phyloP scores from a whole-genome alignment of 202 grass and related monocot genomes.

The Carex sylvatica region DNA sequence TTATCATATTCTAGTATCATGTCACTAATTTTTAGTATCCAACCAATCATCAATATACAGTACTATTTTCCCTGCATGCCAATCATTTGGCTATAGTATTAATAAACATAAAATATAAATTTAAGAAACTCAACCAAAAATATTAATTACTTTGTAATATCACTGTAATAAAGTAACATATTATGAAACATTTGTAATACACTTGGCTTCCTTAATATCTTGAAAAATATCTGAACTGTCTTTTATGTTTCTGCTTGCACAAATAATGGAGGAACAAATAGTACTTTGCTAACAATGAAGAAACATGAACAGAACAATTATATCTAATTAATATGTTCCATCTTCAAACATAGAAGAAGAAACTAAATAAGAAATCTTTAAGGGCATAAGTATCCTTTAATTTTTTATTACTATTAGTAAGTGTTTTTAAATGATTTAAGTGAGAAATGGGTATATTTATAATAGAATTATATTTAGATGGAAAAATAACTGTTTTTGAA shows the following conservation, averaged over 20 bases:
- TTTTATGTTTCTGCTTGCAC: too few relatives aligned
- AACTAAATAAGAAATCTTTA: too few relatives aligned
- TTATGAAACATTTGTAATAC: background rate
- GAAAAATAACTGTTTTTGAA: too few relatives aligned
- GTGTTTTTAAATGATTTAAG: too few relatives aligned
- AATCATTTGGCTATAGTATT: conserved; percentile 64
- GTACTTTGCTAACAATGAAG: background rate
- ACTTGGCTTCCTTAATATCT: too few relatives aligned
- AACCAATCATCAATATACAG: conserved; percentile 84
- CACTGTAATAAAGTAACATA: background rate
- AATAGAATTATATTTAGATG: too few relatives aligned
- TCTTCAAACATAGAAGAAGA: background rate
- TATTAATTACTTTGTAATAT: background rate
- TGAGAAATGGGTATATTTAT: too few relatives aligned
- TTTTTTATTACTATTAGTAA: too few relatives aligned
- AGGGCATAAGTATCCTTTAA: too few relatives aligned
- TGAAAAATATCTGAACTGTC: too few relatives aligned
- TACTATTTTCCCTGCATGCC: conserved; percentile 65
- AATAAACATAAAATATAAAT: background rate
- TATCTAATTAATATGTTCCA: background rate
- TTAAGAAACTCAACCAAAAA: background rate
- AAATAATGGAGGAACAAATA: background rate
- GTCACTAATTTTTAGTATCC: conserved; percentile 80
- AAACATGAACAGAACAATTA: background rate
- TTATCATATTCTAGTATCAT: conserved; percentile 95